phyloP scores from a whole-genome alignment of 331 rosid species.

The Rosa hybrid region DNA sequence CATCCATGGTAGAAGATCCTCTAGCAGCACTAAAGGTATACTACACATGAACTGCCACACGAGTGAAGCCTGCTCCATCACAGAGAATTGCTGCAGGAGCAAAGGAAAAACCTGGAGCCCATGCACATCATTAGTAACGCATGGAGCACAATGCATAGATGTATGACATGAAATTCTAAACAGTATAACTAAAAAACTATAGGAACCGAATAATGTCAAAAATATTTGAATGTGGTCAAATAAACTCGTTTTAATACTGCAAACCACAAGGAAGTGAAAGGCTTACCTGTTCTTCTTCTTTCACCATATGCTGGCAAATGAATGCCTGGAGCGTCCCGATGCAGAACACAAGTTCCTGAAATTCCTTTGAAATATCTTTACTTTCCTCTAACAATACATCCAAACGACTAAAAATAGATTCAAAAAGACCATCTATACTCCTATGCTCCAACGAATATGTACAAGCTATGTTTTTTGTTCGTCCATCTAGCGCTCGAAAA shows the following conservation, averaged over 20 bases:
- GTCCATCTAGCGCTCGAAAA: slow-evolving; percentile 68
- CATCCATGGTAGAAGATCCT: slow-evolving; percentile 83
- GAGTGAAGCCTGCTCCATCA: slow-evolving; percentile 70
- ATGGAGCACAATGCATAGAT: neutral
- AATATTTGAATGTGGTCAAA: too few relatives aligned
- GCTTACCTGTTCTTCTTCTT: slow-evolving; percentile 92
- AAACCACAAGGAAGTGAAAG: neutral
- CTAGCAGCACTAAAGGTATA: slow-evolving; percentile 71
- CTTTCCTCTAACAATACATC: slow-evolving; percentile 47
- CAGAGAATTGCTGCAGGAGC: slow-evolving; percentile 64
- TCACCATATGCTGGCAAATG: slow-evolving; percentile 71
- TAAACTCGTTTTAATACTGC: too few relatives aligned
- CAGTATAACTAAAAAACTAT: neutral
- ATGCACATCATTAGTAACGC: neutral
- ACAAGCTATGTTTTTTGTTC: slow-evolving; percentile 61
- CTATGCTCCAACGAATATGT: slow-evolving; percentile 80
- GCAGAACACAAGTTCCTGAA: slow-evolving; percentile 70
- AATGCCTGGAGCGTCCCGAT: slow-evolving; percentile 63
- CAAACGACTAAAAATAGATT: slow-evolving; percentile 54
- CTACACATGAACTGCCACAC: slow-evolving; percentile 88
- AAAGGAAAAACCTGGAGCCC: slow-evolving; percentile 75
- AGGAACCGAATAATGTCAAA: too few relatives aligned
- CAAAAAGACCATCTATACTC: slow-evolving; percentile 56
- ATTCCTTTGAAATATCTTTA: slow-evolving; percentile 44
- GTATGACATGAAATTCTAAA: neutral